Conservation (phyloP, 805 yeast species). For the Jamesozyma spencerorum region DNA sequence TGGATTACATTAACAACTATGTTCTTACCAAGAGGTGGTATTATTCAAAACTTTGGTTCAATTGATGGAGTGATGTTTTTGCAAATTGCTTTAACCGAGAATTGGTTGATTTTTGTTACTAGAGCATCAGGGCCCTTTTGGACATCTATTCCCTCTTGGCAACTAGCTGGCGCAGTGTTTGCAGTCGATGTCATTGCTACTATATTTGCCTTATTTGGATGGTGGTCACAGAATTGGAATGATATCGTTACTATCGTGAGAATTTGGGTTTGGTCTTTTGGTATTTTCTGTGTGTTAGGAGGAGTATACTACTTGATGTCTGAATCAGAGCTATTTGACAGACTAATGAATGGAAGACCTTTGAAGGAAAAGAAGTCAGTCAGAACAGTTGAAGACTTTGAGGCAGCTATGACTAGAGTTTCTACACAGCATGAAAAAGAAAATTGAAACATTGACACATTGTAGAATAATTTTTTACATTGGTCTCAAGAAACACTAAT, state of each 20-base stretch:
- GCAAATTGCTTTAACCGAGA: constrained; percentile 90
- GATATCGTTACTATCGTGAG: constrained; percentile 91
- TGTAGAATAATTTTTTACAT: too few relatives aligned
- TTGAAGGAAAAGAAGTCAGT: constrained; percentile 44
- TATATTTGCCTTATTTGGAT: constrained; percentile 85
- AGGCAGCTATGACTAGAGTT: constrained; percentile 79
- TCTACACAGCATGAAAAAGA: constrained; percentile 69
- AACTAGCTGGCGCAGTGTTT: constrained; percentile 87
- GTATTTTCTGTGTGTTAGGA: constrained; percentile 92
- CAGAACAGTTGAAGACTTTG: constrained; percentile 74
- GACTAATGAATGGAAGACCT: constrained; percentile 75
- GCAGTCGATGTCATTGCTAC: constrained; percentile 86
- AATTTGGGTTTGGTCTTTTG: constrained; percentile 92
- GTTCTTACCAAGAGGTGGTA: constrained; percentile 87
- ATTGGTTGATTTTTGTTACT: constrained; percentile 94
- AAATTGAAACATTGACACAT: background rate
- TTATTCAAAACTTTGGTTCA: constrained; percentile 91
- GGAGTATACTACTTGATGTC: constrained; percentile 94
- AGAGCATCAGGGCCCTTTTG: constrained; percentile 98
- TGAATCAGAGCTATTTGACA: constrained; percentile 67
- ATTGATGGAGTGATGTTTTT: constrained; percentile 87
- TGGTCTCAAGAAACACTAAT: too few relatives aligned
- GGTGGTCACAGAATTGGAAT: constrained; percentile 98
- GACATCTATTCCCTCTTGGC: constrained; percentile 95
- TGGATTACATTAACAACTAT: constrained; percentile 93